Conservation (phyloP, 2,329 filamentous ascomycete genomes). For the Rutstroemia sp. region DNA sequence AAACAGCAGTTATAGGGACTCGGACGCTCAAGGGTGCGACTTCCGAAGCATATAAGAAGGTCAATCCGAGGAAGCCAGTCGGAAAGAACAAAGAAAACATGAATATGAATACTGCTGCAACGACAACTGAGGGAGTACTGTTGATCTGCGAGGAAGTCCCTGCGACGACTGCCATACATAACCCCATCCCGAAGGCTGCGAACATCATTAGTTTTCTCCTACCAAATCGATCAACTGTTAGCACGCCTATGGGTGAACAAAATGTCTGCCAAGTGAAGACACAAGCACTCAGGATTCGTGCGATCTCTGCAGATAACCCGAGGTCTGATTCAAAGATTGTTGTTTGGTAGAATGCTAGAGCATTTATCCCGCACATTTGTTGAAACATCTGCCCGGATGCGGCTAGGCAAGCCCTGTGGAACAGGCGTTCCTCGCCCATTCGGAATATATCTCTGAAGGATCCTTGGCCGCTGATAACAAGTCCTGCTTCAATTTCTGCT, state of each 20-base stretch:
- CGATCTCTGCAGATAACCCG: constrained; percentile 37
- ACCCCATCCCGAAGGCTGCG: constrained; percentile 54
- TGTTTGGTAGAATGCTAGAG: constrained; percentile 40
- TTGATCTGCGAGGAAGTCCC: constrained; percentile 17
- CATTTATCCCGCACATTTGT: constrained; percentile 38
- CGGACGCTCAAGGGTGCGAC: constrained; percentile 44
- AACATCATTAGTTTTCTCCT: constrained; percentile 67
- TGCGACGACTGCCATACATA: constrained; percentile 56
- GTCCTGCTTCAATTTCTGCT: constrained; percentile 48
- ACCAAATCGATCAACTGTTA: constrained; percentile 48
- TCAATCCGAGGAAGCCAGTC: constrained; percentile 44
- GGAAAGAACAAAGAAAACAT: constrained; percentile 47
- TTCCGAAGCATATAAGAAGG: constrained; percentile 48
- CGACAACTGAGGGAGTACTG: constrained; percentile 23
- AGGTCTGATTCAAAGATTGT: constrained; percentile 44
- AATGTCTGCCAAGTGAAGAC: constrained; percentile 25
- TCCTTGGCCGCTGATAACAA: constrained; percentile 44
- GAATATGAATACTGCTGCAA: constrained; percentile 33
- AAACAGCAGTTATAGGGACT: constrained; percentile 28
- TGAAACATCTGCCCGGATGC: constrained; percentile 44
- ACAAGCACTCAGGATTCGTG: constrained; percentile 48
- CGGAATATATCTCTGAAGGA: constrained; percentile 39
- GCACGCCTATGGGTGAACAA: constrained; percentile 29
- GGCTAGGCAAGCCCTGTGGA: constrained; percentile 45
- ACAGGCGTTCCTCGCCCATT: constrained; percentile 43